Base-by-base conservation (phyloP, 768 basidiomycete species). In the Strobilomyces dryophilus region DNA sequence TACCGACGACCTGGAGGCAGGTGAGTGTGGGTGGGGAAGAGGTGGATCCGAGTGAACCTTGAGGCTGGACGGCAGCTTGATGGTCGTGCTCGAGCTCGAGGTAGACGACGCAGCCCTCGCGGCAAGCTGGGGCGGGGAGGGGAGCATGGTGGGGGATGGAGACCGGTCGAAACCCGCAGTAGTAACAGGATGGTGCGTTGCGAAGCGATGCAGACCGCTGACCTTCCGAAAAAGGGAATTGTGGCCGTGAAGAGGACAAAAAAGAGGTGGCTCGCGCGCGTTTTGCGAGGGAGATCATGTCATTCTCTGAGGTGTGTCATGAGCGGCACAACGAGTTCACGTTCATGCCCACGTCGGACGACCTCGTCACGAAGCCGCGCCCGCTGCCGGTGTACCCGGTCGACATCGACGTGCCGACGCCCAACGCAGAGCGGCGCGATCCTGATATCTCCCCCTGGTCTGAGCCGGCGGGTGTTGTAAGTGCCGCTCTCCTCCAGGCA, bases 1-100 rank as follows among this genome's bases (percentile, higher is more conserved):
- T 82, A 11, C 90, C 89, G 59, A 90, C 83, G 64, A 89, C 61
- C 86, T 88, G 65, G 34, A 24, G n/a, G 18, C 35, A 9, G 20
- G 40, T 59, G 36, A 58, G 55, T 20, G 10, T 1, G 24, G 9
- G 43, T 8, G 52, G 24, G 5, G 44, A 9, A 34, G 31, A 18
- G 39, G 42, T 37, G n/a, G 20, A 8, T 35, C 7, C 9, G 29
- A 6, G 54, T 60, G 29, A 17, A 81, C 82, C 73, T 83, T 84
- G 68, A 84, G 79, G 59, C 79, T 83, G 1, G 56, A 71, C 49
- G 52, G 71, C 64, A 61, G 69, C 29, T 60, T 36, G 20, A 69
- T 62, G n/a, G 80, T 52, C 0, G 74, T 67, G 47, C 59, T 62
- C 3, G 73, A 55, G 9, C 56, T 66, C 29, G 76, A 56, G 21